Conservation (phyloP, 805 yeast genomes). For the Saccharomycopsis capsularis region DNA sequence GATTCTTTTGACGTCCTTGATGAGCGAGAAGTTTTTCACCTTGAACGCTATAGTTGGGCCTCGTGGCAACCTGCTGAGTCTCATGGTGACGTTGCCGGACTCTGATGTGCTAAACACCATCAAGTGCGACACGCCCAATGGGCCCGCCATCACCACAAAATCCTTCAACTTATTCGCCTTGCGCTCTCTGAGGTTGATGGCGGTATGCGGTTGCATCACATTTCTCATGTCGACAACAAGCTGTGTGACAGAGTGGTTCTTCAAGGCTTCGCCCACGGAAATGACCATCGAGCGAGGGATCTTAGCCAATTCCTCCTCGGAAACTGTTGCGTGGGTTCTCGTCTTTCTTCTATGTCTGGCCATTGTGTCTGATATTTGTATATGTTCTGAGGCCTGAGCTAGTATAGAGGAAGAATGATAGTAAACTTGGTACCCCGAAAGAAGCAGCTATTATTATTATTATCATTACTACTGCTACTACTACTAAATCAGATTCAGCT, state of each 20-base stretch:
- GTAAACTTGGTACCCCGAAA: too few species aligned
- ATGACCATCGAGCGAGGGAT: conserved; percentile 94
- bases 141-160: conserved; percentile 98
- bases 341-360: conserved; percentile 57
- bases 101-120: conserved; percentile 78
- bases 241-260: conserved; percentile 76
- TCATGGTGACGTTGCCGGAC: conserved; percentile 72
- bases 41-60: conserved; percentile 91
- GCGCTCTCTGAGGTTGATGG: conserved; percentile 78
- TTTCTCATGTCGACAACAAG: conserved; percentile 81
- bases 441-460: too few species aligned
- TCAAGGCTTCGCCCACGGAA: conserved; percentile 68
- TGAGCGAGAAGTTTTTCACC: conserved; percentile 67
- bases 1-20: conserved; percentile 67
- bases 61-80: conserved; percentile 81
- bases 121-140: conserved; percentile 84
- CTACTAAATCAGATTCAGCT: too few species aligned
- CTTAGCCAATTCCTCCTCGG: conserved; percentile 60
- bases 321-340: conserved; percentile 71
- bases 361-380: too few species aligned
- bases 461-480: too few species aligned
- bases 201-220: conserved; percentile 96
- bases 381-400: too few species aligned
- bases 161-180: conserved; percentile 83
- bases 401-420: too few species aligned